Evolutionary conservation across 1,139 yeast genomes (phyloP), one percentile per base, ranked within the genome.

Genomic region (Geotrichum restrictum): DNA sequence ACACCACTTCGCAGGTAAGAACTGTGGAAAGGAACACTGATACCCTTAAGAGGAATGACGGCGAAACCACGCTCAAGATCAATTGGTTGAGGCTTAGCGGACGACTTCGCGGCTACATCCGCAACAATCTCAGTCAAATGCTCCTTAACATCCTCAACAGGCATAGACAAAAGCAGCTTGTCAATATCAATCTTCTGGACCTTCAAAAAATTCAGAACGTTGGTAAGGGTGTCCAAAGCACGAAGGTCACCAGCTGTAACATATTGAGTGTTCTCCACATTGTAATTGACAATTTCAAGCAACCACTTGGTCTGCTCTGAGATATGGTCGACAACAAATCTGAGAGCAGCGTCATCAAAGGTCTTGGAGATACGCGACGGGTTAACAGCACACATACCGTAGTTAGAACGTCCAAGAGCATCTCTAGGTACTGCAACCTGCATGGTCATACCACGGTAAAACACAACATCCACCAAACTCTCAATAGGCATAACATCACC

Each of bases 401-500:
- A 93, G 77, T 94, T 93, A 57, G 98, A 93, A 75, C 98, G 85
- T 49, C 99, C 99, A 50, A 74, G 70, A 55, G 83, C 80, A 73
- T 93, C 99, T 75, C 99, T 84, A 68, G 98, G 98, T 61, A 93
- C 99, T 45, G 98, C 98, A 60, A 93, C 98, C 79, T 93, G 98
- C 98, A 93, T 93, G 47, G 99, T 93, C 98, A 93, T 93, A 80
- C 99, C 99, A 78, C 99, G 84, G 80, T 93, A 94, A 80, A 93
- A 93, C 46, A 93, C 98, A 71, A 93, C 96, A 71, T 93, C 99
- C 55, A 93, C 98, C 64, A 93, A 79, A 8, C 95, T 86, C 75
- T 94, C 98, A 66, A 94, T 91, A 53, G 98, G 96, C 98, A 93
- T 91, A 56, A 94, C 98, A 69, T 93, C 96, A 55, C 97, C 98